Conservation (phyloP, 75 land plant species). For the Selaginella moellendorffii region DNA sequence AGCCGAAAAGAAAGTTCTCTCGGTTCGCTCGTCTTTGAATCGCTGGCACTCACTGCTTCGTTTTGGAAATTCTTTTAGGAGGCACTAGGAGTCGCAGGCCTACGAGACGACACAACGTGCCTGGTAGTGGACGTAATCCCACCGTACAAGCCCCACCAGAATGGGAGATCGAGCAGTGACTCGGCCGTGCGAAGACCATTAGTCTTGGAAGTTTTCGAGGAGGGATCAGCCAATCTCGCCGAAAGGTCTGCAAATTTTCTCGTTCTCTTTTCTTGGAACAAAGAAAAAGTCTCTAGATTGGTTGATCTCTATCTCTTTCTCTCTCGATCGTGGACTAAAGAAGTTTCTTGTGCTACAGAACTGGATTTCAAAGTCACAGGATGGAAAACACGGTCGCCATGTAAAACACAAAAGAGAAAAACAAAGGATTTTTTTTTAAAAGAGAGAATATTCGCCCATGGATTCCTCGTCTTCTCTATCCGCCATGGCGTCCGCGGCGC, state of each 20-base stretch:
- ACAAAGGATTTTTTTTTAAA: too few species aligned
- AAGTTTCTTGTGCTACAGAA: too few species aligned
- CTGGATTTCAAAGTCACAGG: too few species aligned
- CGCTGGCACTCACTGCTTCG: background rate
- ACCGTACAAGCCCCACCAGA: constrained; percentile 30
- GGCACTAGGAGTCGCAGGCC: constrained; percentile 56
- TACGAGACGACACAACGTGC: constrained; percentile 92
- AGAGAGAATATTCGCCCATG: too few species aligned
- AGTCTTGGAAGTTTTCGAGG: constrained; percentile 81
- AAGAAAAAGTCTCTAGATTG: too few species aligned
- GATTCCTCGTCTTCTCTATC: too few species aligned
- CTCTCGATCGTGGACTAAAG: too few species aligned
- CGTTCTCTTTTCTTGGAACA: too few species aligned
- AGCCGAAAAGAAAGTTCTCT: background rate
- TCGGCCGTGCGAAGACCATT: constrained; percentile 16
- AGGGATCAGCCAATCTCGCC: constrained; percentile 90
- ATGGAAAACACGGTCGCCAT: too few species aligned
- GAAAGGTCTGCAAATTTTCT: constrained; percentile 57
- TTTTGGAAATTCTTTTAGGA: constrained; percentile 26
- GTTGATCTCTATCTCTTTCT: too few species aligned
- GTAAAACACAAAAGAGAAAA: too few species aligned
- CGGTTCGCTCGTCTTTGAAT: background rate
- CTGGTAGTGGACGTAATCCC: constrained; percentile 76
- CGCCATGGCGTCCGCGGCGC: background rate
- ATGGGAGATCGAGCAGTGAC: background rate